These are phyloP conservation scores for Aegilops speltoides DNA, from an alignment of 176 grass and related monocot species.

Conservation along the genomic window DNA sequence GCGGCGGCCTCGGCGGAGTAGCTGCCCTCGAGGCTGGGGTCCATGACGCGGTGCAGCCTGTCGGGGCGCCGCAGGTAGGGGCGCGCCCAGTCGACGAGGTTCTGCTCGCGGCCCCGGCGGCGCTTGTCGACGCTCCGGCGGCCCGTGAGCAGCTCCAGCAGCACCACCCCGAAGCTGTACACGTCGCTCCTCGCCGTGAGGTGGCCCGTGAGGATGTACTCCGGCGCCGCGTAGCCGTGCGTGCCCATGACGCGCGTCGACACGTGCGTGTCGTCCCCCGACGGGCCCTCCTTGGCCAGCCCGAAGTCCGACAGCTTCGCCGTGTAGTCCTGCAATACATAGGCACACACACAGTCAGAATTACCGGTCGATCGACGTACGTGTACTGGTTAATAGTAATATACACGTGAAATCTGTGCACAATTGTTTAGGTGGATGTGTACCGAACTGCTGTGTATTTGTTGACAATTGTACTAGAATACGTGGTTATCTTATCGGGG, in stretches of 20 bases:
- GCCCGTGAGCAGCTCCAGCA: conserved; percentile 75
- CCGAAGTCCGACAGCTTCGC: conserved; percentile 97
- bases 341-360: background rate
- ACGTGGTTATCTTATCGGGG: background rate
- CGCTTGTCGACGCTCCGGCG: conserved; percentile 66
- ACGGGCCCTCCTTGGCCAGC: conserved; percentile 77
- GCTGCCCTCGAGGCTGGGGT: conserved; percentile 51
- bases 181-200: conserved; percentile 92
- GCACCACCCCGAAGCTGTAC: conserved; percentile 90
- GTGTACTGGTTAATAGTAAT: background rate
- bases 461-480: background rate
- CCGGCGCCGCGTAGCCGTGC: conserved; percentile 88
- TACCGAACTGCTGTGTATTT: background rate
- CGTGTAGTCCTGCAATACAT: conserved; percentile 65
- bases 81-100: conserved; percentile 53
- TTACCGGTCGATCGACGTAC: background rate
- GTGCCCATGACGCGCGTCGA: conserved; percentile 85
- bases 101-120: conserved; percentile 48
- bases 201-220: conserved; percentile 93
- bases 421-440: background rate
- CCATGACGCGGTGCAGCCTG: conserved; percentile 58
- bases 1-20: conserved; percentile 44
- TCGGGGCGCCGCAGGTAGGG: conserved; percentile 51
- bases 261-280: conserved; percentile 73
- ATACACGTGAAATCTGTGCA: too few species aligned